Percentiles rank a stretch among this genome's conserved stretches.
These are phyloP conservation scores for Elongisporangium undulatum DNA, from an alignment of 352 stramenopile genomes.

Conservation along the genomic window DNA sequence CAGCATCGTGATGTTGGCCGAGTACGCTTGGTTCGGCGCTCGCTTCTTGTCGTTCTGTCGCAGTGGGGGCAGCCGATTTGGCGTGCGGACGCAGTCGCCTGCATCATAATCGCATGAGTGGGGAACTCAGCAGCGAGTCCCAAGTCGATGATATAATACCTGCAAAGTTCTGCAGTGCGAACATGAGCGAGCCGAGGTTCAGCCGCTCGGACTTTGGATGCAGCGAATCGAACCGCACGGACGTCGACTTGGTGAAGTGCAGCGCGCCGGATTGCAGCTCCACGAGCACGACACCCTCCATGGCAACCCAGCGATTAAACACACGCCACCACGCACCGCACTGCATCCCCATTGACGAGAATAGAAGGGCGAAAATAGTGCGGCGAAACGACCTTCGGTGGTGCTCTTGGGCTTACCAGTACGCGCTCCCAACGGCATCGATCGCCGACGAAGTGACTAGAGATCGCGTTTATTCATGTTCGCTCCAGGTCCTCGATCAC, in stretches of 20 bases:
- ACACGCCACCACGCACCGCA: not conserved
- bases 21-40: not conserved
- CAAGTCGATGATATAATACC: slow-evolving; percentile 9
- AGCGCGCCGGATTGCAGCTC: slow-evolving; percentile 42
- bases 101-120: no score
- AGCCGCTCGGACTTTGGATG: slow-evolving; percentile 52
- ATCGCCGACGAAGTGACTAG: not conserved
- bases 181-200: slow-evolving; percentile 57
- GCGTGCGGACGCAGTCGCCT: slow-evolving; percentile 19
- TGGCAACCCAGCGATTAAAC: slow-evolving; percentile 6
- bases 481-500: slow-evolving; percentile 11
- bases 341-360: not conserved
- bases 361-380: not conserved
- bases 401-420: no score
- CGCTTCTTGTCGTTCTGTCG: slow-evolving; percentile 2
- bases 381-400: not conserved
- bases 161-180: slow-evolving; percentile 61
- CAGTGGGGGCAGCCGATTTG: not conserved
- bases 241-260: slow-evolving; percentile 49
- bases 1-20: slow-evolving; percentile 28
- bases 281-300: slow-evolving; percentile 58
- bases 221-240: slow-evolving; percentile 32
- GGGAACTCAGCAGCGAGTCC: no score
- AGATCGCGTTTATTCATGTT: not conserved
- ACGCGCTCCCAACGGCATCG: no score